Percentiles rank a stretch among this genome's conserved stretches.
Evolutionary conservation across 1,139 yeast genomes (phyloP).

Genomic region (Protomyces inouyei): DNA sequence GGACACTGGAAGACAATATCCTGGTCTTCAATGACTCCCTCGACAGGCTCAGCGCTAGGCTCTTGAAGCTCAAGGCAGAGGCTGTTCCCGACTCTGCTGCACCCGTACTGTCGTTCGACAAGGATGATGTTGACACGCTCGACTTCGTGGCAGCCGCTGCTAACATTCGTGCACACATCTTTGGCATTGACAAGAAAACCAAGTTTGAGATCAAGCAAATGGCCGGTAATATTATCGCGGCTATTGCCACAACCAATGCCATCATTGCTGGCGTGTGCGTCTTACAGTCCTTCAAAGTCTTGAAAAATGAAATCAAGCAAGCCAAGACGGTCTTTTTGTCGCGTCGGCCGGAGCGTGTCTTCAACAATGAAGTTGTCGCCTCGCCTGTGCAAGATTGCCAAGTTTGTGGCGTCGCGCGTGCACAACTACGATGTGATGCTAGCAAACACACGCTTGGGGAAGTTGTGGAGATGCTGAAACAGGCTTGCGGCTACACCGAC

Average conservation of each 20-base stretch:
- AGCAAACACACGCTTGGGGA: constrained; percentile 41
- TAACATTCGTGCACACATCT: constrained; percentile 69
- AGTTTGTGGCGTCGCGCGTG: constrained; percentile 64
- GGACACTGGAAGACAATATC: constrained; percentile 64
- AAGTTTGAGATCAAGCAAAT: constrained; percentile 87
- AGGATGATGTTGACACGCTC: constrained; percentile 88
- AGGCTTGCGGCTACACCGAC: constrained; percentile 55
- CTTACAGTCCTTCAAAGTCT: constrained; percentile 59
- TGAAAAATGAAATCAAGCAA: constrained; percentile 38
- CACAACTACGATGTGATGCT: constrained; percentile 44
- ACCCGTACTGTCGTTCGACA: constrained; percentile 63
- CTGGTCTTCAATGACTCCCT: constrained; percentile 52
- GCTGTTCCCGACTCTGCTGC: constrained; percentile 36
- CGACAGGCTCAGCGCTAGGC: constrained; percentile 35
- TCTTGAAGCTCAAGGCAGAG: constrained; percentile 49
- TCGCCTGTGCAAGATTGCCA: constrained; percentile 66
- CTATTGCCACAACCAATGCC: constrained; percentile 97
- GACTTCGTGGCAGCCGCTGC: constrained; percentile 86
- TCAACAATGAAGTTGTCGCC: constrained; percentile 58
- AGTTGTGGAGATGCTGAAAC: constrained; percentile 47
- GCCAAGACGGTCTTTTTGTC: constrained; percentile 50
- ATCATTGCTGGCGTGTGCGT: constrained; percentile 87
- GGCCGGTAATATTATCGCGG: constrained; percentile 97
- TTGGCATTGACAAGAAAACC: constrained; percentile 65
- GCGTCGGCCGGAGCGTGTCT: constrained; percentile 61